Percentiles rank a stretch among this genome's conserved stretches.
These are phyloP conservation scores for Darksidea phi DNA, from an alignment of 495 filamentous ascomycete species.

Conservation along the genomic window DNA sequence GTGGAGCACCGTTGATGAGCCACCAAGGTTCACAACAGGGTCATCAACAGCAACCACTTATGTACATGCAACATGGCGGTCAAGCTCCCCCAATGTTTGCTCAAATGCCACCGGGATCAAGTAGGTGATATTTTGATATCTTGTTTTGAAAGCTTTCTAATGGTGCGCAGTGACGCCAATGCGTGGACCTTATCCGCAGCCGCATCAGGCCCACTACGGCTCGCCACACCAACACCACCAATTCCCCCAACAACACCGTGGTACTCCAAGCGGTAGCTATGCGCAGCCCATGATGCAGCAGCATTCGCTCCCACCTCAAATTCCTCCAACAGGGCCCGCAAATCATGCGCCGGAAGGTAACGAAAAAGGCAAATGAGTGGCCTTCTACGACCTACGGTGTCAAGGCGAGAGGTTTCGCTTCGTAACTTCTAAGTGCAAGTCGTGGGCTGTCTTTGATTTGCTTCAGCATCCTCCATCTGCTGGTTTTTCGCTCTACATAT, in stretches of 20 bases:
- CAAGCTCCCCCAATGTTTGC: slow-evolving; percentile 32
- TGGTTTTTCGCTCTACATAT: slow-evolving; percentile 34
- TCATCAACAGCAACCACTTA: slow-evolving; percentile 37
- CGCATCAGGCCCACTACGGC: slow-evolving; percentile 34
- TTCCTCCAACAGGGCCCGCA: slow-evolving; percentile 32
- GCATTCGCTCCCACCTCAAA: slow-evolving; percentile 34
- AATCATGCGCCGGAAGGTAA: slow-evolving; percentile 29
- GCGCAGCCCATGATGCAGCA: slow-evolving; percentile 38
- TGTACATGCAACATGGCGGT: slow-evolving; percentile 31
- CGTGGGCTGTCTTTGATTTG: slow-evolving; percentile 2
- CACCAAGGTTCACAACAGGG: slow-evolving; percentile 52
- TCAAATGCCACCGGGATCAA: slow-evolving; percentile 27
- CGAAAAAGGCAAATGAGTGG: slow-evolving; percentile 36
- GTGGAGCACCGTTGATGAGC: slow-evolving; percentile 79
- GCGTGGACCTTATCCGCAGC: slow-evolving; percentile 35
- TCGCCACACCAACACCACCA: slow-evolving; percentile 38
- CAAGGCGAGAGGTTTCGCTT: slow-evolving; percentile 1
- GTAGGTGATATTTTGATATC: slow-evolving; percentile 19
- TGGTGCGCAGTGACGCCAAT: slow-evolving; percentile 34
- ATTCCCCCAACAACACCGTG: slow-evolving; percentile 37
- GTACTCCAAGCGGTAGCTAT: slow-evolving; percentile 35
- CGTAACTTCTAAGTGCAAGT: slow-evolving; percentile 12
- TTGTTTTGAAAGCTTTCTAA: neutral
- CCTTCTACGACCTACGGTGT: neutral
- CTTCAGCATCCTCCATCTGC: slow-evolving; percentile 14